Base-by-base conservation (phyloP, 805 yeast genomes). In the Barnettozyma sp. region DNA sequence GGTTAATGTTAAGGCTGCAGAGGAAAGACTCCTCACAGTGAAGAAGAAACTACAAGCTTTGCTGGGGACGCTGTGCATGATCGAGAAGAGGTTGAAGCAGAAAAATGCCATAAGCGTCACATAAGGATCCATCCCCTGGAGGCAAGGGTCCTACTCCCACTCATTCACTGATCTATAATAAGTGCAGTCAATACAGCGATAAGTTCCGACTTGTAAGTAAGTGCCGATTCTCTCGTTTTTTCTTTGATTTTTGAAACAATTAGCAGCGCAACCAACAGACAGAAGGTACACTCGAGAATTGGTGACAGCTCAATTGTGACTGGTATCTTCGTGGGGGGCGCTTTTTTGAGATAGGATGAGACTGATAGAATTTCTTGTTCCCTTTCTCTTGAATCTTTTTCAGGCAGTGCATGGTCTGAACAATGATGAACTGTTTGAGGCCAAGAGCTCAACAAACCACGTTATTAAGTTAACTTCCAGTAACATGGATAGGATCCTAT, bases 401-500 rank as follows among this genome's bases (percentile, higher is more conserved):
- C 28, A 25, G 23, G 13, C 16, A 7, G 40, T 20, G 13, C 6
- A 7, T 2, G 54, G 54, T 0, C 28, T 44, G 20, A 41, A 40
- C 26, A 30, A 40, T 4, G 41, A 39, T 12, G 47, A 48, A 26
- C 42, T 63, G 22, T 49, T 54, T 17, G 44, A 50, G 24, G 49
- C 50, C 14, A 53, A 52, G 27, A 43, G 55, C n/a, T 35, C 64
- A n/a, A n/a, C n/a, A 29, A 48, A 59, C 22, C 62, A 64, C 34
- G 49, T 71, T 22, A 63, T 75, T 39, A 59, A 60, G 22, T 52
- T 85, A 39, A 75, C 70, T n/a, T 86, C 78, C 49, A 58, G 58
- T 30, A 84, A 78, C 54, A 82, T 64, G 52, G 67, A 73, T 44
- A 58, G 62, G 12, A 53, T 79, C 15, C 60, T 85, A 37, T 62